These are phyloP conservation scores for Alternaria gansuensis DNA, from an alignment of 2,329 filamentous ascomycete species.

Conservation along the genomic window DNA sequence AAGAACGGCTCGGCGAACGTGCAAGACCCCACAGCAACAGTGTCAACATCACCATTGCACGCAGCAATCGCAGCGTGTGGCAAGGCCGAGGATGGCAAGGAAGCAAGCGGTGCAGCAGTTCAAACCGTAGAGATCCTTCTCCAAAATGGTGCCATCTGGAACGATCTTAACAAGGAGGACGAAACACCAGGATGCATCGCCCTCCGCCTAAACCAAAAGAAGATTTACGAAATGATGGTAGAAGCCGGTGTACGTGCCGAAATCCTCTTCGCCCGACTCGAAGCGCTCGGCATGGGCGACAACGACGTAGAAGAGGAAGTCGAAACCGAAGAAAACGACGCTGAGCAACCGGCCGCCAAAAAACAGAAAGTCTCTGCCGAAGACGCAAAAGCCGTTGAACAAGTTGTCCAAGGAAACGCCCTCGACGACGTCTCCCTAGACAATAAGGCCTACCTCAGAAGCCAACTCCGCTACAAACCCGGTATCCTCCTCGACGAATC, in stretches of 20 bases:
- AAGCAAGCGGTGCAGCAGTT: slow-evolving; percentile 39
- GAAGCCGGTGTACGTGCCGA: slow-evolving; percentile 51
- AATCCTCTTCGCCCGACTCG: slow-evolving; percentile 48
- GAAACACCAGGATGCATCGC: slow-evolving; percentile 53
- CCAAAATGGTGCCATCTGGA: slow-evolving; percentile 53
- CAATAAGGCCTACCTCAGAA: slow-evolving; percentile 54
- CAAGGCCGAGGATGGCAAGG: slow-evolving; percentile 42
- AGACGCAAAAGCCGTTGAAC: slow-evolving; percentile 38
- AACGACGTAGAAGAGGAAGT: slow-evolving; percentile 33
- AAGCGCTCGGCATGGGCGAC: slow-evolving; percentile 43
- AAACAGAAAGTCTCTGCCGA: slow-evolving; percentile 47
- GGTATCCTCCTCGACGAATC: slow-evolving; percentile 72
- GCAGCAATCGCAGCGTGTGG: slow-evolving; percentile 48
- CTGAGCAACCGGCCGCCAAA: slow-evolving; percentile 44
- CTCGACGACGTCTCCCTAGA: slow-evolving; percentile 49
- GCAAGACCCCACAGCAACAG: slow-evolving; percentile 47
- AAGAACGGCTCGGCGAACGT: slow-evolving; percentile 51
- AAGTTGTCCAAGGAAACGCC: slow-evolving; percentile 35
- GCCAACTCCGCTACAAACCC: slow-evolving; percentile 45
- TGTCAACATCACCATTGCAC: slow-evolving; percentile 49
- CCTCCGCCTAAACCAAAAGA: slow-evolving; percentile 44
- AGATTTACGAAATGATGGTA: slow-evolving; percentile 51
- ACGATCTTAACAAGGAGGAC: slow-evolving; percentile 50
- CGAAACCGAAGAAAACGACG: slow-evolving; percentile 31
- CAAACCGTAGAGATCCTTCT: slow-evolving; percentile 46